Evolutionary conservation across 2,329 filamentous ascomycete genomes (phyloP).

Genomic region (Aspergillus sojae): DNA sequence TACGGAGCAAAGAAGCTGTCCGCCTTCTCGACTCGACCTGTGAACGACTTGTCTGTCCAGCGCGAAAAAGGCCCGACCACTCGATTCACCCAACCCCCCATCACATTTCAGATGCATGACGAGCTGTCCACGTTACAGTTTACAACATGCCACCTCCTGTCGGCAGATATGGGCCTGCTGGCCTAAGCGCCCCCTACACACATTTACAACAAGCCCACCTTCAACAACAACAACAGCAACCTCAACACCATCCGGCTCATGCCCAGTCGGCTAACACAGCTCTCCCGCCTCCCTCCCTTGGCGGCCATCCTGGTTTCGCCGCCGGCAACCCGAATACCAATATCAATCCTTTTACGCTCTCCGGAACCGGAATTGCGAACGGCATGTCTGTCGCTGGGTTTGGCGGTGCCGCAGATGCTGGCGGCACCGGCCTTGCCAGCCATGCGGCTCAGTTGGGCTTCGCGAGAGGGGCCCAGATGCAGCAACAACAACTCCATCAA

Average conservation of each 20-base stretch:
- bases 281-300: constrained; percentile 61
- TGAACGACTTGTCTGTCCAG: constrained; percentile 10
- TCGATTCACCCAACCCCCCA: constrained; percentile 12
- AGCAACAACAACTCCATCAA: constrained; percentile 57
- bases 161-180: constrained; percentile 60
- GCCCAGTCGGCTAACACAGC: constrained; percentile 50
- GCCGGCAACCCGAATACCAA: constrained; percentile 63
- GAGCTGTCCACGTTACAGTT: constrained; percentile 16
- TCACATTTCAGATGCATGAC: constrained; percentile 22
- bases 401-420: constrained; percentile 60
- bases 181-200: constrained; percentile 62
- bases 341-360: constrained; percentile 65
- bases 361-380: constrained; percentile 55
- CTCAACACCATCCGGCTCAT: constrained; percentile 46
- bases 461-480: constrained; percentile 69
- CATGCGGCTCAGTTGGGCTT: constrained; percentile 89
- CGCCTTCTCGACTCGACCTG: constrained; percentile 26
- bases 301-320: constrained; percentile 71
- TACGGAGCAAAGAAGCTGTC: constrained; percentile 21
- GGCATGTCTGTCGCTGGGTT: constrained; percentile 61
- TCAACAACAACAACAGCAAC: constrained; percentile 43
- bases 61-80: constrained; percentile 25
- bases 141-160: constrained; percentile 60
- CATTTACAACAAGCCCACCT: constrained; percentile 57
- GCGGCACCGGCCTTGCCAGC: constrained; percentile 74